Base-by-base conservation (phyloP, 805 yeast genomes). In the Starmerella vaccinii region DNA sequence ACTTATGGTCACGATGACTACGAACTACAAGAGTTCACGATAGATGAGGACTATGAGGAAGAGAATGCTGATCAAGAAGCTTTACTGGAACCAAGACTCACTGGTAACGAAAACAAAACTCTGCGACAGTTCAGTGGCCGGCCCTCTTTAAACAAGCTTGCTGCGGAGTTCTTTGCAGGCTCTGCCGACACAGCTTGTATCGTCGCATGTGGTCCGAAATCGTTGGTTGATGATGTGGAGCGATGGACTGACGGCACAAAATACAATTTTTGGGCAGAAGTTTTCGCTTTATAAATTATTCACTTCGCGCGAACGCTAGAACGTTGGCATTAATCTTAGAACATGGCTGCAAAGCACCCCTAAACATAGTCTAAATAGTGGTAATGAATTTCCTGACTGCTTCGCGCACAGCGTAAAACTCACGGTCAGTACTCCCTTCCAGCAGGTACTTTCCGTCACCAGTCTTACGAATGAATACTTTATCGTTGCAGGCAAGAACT, bases 371-470 rank as follows among this genome's bases (percentile, higher is more conserved):
- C 49, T 51, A 60, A 4, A 60, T 42, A 5, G 50, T 44, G 8
- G 63, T 55, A 6, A 60, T 32, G 43, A 52, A 54, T 21, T 56
- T 46, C 13, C 55, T 49, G 8, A 62, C 46, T 1, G 62, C 61
- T 22, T 49, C 52, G 22, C 60, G 53, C 18, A 63, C 60, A 15
- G 55, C 60, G 65, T 88, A 88, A 66, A 85, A 90, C 46, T 85
- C 74, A 3, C 75, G 75, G 5, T 88, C 80, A 2, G 84, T 77
- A 7, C 75, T 74, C 1, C 98, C 97, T 59, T 90, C 95, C 13
- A 92, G 80, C 4, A 82, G 69, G n/a, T 90, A 75, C 60, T 82
- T 82, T 40, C 96, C 95, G 44, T 86, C 87, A 39, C 76, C 81
- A 2, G 84, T 72, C 63, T 90, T 90, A 49, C 86, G 71, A 8